Evolutionary conservation across 129 eudicot species (phyloP).

Genomic region (Cynara cardunculus): DNA sequence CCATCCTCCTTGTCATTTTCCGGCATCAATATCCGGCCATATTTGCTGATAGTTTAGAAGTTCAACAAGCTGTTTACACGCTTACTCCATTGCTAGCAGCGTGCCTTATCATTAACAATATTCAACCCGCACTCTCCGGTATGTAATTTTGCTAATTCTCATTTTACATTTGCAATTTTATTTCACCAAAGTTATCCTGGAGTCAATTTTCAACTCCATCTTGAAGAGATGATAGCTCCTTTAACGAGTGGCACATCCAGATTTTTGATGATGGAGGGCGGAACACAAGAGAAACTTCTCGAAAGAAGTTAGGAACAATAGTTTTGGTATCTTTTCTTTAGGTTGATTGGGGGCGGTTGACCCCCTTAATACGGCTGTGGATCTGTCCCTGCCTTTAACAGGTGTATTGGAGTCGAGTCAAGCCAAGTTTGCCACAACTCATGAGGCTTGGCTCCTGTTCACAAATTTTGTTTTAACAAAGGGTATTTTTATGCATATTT

Average conservation of each 20-base stretch:
- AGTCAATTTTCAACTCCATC: too few relatives aligned
- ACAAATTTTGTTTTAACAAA: background rate
- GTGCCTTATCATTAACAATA: constrained; percentile 35
- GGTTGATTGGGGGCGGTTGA: background rate
- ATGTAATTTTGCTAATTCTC: background rate
- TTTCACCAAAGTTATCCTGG: background rate
- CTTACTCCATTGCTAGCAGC: constrained; percentile 42
- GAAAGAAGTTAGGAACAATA: background rate
- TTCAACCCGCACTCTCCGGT: constrained; percentile 53
- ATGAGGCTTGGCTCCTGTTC: background rate
- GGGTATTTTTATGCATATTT: background rate
- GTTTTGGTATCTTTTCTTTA: background rate
- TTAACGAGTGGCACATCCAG: background rate
- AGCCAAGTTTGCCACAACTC: too few relatives aligned
- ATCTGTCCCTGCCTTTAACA: background rate
- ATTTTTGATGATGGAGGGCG: background rate
- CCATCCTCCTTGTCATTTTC: constrained; percentile 22
- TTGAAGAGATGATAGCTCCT: too few relatives aligned
- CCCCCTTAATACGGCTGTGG: background rate
- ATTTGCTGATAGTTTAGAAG: constrained; percentile 30
- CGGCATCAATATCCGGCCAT: constrained; percentile 37
- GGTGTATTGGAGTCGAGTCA: too few relatives aligned
- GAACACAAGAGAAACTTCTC: too few relatives aligned
- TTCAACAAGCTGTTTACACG: constrained; percentile 34
- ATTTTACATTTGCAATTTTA: background rate